Percentiles rank a stretch among this genome's conserved stretches.
Evolutionary conservation across 768 basidiomycete species (phyloP).

Genomic region (Candolleomyces aberdarensis): DNA sequence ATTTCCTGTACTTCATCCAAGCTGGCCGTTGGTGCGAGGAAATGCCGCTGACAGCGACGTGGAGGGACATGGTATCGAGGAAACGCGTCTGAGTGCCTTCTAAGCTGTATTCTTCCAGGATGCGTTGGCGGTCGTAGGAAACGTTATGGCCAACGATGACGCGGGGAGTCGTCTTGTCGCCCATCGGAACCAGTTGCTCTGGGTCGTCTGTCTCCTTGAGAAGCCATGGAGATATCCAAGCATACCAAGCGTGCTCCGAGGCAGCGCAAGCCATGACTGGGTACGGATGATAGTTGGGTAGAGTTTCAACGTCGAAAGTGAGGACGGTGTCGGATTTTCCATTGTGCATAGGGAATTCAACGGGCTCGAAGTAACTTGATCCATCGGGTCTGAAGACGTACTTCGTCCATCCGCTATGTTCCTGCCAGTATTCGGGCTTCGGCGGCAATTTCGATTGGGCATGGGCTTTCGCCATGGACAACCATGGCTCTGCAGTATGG

Average conservation of each 20-base stretch:
- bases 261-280: constrained; percentile 89
- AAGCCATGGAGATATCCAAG: constrained; percentile 95
- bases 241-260: constrained; percentile 85
- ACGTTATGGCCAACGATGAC: constrained; percentile 93
- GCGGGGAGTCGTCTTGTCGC: constrained; percentile 47
- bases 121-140: constrained; percentile 85
- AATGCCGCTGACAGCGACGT: constrained; percentile 91
- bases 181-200: constrained; percentile 75
- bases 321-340: constrained; percentile 70
- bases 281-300: constrained; percentile 78
- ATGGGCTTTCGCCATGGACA: constrained; percentile 62
- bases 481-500: constrained; percentile 72
- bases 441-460: constrained; percentile 54
- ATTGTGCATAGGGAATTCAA: constrained; percentile 62
- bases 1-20: constrained; percentile 85
- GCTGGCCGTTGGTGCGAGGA: constrained; percentile 92
- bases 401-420: constrained; percentile 85
- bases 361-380: constrained; percentile 69
- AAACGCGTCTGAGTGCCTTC: constrained; percentile 58
- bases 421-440: constrained; percentile 45
- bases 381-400: constrained; percentile 74
- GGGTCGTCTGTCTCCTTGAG: constrained; percentile 52
- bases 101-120: constrained; percentile 80
- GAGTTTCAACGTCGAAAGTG: constrained; percentile 91
- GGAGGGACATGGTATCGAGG: constrained; percentile 92